These are phyloP conservation scores for Amanita pseudoporphyria DNA, from an alignment of 768 basidiomycete genomes.

Conservation along the genomic window DNA sequence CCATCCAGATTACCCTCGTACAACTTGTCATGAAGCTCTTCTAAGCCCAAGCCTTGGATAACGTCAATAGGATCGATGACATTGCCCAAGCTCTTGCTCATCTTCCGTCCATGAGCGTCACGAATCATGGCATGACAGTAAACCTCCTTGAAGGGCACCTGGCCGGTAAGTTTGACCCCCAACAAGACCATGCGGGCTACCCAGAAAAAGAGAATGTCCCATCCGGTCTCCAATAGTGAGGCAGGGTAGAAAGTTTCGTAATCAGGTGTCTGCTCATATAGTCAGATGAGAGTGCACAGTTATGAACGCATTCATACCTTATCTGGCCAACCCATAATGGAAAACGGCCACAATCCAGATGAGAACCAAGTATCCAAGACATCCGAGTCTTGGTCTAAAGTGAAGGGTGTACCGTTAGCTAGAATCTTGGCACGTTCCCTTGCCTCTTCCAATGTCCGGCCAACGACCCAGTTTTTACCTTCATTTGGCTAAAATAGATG, in stretches of 20 bases:
- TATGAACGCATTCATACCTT: constrained; percentile 35
- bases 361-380: constrained; percentile 99
- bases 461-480: constrained; percentile 87
- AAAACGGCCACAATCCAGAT: constrained; percentile 95
- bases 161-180: constrained; percentile 78
- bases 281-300: neutral
- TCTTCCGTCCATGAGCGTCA: constrained; percentile 97
- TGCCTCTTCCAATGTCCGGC: constrained; percentile 69
- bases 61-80: constrained; percentile 97
- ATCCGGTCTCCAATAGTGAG: constrained; percentile 91
- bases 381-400: constrained; percentile 88
- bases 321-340: constrained; percentile 97
- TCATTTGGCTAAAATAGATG: constrained; percentile 41
- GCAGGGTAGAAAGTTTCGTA: constrained; percentile 79
- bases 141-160: constrained; percentile 93
- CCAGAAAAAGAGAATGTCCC: constrained; percentile 99
- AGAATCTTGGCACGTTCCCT: constrained; percentile 61
- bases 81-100: constrained; percentile 97
- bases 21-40: constrained; percentile 77
- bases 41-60: constrained; percentile 74
- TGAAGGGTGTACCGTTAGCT: constrained; percentile 59
- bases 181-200: constrained; percentile 97
- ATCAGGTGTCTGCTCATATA: constrained; percentile 54
- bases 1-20: constrained; percentile 89
- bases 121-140: constrained; percentile 98